These are phyloP conservation scores for Suhomyces panamericanus DNA, from an alignment of 1,139 yeast genomes.

Conservation along the genomic window DNA sequence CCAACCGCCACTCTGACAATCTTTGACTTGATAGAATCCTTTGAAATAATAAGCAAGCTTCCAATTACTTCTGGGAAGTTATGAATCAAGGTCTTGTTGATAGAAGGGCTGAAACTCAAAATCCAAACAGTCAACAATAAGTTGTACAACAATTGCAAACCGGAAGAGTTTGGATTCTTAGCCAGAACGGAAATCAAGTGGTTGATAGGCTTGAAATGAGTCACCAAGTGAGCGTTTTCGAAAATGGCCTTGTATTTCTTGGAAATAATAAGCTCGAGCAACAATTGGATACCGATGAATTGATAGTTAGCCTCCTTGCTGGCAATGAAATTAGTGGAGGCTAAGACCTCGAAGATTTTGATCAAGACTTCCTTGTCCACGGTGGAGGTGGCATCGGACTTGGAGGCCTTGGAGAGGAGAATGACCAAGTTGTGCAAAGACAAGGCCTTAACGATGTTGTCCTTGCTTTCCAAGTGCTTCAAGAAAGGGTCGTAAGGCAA, in stretches of 20 bases:
- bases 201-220: constrained; percentile 56
- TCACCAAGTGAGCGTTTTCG: constrained; percentile 51
- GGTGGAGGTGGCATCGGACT: constrained; percentile 13
- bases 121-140: constrained; percentile 81
- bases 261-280: constrained; percentile 59
- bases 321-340: constrained; percentile 41
- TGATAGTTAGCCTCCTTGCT: constrained; percentile 54
- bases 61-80: constrained; percentile 63
- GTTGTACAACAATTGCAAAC: constrained; percentile 83
- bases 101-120: constrained; percentile 65
- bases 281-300: constrained; percentile 66
- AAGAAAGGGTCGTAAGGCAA: constrained; percentile 59
- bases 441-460: constrained; percentile 47
- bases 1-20: constrained; percentile 81
- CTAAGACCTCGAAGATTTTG: constrained; percentile 45
- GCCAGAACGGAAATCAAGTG: constrained; percentile 35
- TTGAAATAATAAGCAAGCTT: constrained; percentile 48
- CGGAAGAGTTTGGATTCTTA: constrained; percentile 50
- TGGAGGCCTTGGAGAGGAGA: constrained; percentile 34
- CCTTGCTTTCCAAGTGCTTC: constrained; percentile 50
- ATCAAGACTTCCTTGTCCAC: constrained; percentile 38
- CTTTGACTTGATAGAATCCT: constrained; percentile 87
- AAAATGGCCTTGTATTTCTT: constrained; percentile 60
- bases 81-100: constrained; percentile 56
- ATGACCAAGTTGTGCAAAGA: constrained; percentile 47